Percentiles rank a stretch among this genome's conserved stretches.
These are phyloP conservation scores for Tephrocybe sp. DNA, from an alignment of 768 basidiomycete species.

Conservation along the genomic window DNA sequence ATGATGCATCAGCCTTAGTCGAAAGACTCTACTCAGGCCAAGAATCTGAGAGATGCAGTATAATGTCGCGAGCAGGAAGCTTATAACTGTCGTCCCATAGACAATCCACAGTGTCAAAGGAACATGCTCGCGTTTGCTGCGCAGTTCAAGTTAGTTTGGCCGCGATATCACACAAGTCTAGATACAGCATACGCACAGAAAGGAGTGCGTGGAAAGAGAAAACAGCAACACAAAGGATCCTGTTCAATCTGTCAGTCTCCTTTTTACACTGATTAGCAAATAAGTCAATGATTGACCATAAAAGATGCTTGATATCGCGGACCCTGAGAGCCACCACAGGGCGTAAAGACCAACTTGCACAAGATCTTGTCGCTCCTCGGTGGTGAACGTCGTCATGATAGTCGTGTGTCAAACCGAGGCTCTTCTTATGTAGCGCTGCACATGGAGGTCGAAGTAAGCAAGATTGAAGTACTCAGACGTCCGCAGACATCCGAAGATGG, in stretches of 20 bases:
- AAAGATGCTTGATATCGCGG: conserved; percentile 1
- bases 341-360: neutral
- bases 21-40: neutral
- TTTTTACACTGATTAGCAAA: neutral
- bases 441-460: too few relatives aligned
- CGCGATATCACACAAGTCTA: neutral
- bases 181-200: neutral
- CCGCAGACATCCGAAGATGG: too few relatives aligned
- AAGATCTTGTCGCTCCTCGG: neutral
- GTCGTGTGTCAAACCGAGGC: too few relatives aligned
- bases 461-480: too few relatives aligned
- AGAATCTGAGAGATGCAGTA: conserved; percentile 1
- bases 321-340: neutral
- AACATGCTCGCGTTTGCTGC: neutral
- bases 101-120: neutral
- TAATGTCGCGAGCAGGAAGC: conserved; percentile 2
- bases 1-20: neutral
- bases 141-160: neutral
- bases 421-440: too few relatives aligned
- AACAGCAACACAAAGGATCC: conserved; percentile 1
- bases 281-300: neutral
- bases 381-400: neutral
- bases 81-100: neutral
- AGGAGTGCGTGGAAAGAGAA: neutral
- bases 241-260: neutral